Base-by-base conservation (phyloP, 306 rosid genomes). In the Citrullus amarus region DNA sequence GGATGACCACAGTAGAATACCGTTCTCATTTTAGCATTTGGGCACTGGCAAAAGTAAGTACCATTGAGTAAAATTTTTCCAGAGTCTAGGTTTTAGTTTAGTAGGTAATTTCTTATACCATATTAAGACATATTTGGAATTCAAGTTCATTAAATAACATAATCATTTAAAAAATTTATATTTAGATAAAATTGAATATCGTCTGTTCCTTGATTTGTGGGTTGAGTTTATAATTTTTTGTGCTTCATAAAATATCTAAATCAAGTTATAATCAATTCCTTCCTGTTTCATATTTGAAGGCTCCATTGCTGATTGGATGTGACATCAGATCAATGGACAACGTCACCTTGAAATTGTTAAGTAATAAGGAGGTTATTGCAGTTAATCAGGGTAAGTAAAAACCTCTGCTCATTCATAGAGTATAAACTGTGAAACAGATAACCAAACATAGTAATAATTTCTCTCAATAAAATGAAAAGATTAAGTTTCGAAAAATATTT, bases 11-110 rank as follows among this genome's bases (percentile, higher is more conserved):
- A 15, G 91, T 84, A 81, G 97, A 92, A 79, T 90, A 92, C 73
- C 88, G 97, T 71, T 83, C 93, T 39, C 97, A 92, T 86, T 90
- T 87, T 61, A 92, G 97, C 84, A 85, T 92, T 78, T 90, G 97
- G 97, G 92, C 96, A 66, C 75, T 92, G 50, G 88, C 83, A 48
- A 92, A 92, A 92, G 97, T 90, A 75, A 62, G 57, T 55, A 32
- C 12, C 67, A n/a, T 54, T 76, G 18, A 36, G 63, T 28, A 36
- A 53, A 53, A 10, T 5, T 54, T 9, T 38, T 68, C 54, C 54
- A n/a, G 6, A 39, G 9, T 44, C 7, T 5, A 39, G 5, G 36
- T 46, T 69, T 11, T 41, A 39, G 36, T 34, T 63, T 17, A 38
- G 7, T 70, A 11, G 58, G 58, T 14, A 6, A 71, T 22, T 22